Conservation (phyloP, 768 basidiomycete genomes). For the Kwoniella shandongensis region DNA sequence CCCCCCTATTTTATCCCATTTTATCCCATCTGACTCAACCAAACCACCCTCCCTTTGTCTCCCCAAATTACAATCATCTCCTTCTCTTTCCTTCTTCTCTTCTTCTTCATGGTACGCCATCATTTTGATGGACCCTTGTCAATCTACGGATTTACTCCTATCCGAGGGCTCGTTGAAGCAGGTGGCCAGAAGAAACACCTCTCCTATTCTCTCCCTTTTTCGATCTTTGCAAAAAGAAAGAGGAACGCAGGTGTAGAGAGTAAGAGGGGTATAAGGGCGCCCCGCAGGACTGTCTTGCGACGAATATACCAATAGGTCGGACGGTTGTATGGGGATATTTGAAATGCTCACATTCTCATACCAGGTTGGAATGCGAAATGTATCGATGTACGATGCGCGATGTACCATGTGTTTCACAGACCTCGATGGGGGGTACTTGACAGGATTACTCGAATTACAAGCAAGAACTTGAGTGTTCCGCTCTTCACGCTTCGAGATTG, state of each 20-base stretch:
- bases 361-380: no score
- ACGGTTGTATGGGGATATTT: slow-evolving; percentile 37
- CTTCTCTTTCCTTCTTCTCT: slow-evolving; percentile 8
- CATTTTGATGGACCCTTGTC: slow-evolving; percentile 18
- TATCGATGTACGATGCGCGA: no score
- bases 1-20: slow-evolving; percentile 6
- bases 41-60: not conserved
- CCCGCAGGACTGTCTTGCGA: slow-evolving; percentile 35
- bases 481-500: no score
- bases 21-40: slow-evolving; percentile 15
- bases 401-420: no score
- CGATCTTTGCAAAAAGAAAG: not conserved
- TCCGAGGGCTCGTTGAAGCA: slow-evolving; percentile 18
- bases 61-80: not conserved
- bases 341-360: slow-evolving; percentile 21
- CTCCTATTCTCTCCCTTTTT: slow-evolving; percentile 2
- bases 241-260: not conserved
- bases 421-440: no score
- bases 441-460: no score
- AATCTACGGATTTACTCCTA: slow-evolving; percentile 7
- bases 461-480: no score
- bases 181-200: slow-evolving; percentile 20
- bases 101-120: slow-evolving; percentile 23
- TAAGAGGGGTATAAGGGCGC: slow-evolving; percentile 13
- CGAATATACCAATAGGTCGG: not conserved